These are phyloP conservation scores for Crinitomyces ghanaensis DNA, from an alignment of 805 yeast genomes.

Conservation along the genomic window DNA sequence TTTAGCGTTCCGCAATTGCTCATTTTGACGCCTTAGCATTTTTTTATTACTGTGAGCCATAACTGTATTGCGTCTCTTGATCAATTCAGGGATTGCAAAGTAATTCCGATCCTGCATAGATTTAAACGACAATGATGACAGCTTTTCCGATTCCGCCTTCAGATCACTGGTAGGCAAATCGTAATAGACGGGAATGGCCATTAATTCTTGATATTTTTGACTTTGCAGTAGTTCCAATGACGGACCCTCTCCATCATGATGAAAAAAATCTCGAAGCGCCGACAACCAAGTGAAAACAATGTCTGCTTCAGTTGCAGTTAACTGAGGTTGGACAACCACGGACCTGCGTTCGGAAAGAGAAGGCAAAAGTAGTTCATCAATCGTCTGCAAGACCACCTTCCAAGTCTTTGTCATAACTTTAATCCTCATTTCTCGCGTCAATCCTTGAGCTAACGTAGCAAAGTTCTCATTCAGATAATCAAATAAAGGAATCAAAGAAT, in stretches of 20 bases:
- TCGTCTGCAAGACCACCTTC: constrained; percentile 56
- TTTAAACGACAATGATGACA: constrained; percentile 43
- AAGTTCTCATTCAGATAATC: constrained; percentile 63
- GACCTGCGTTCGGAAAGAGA: constrained; percentile 36
- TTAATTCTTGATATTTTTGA: constrained; percentile 50
- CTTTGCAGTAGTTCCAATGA: constrained; percentile 51
- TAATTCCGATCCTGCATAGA: constrained; percentile 39
- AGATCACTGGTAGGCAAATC: constrained; percentile 39
- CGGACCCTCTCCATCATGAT: constrained; percentile 75
- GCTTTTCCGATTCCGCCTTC: constrained; percentile 45
- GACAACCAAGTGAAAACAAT: constrained; percentile 62
- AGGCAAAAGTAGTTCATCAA: constrained; percentile 68
- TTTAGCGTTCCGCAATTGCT: constrained; percentile 35
- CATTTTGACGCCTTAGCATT: constrained; percentile 37
- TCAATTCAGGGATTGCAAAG: constrained; percentile 31
- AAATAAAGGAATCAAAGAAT: constrained; percentile 61
- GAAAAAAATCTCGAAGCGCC: constrained; percentile 62
- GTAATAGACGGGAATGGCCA: constrained; percentile 55
- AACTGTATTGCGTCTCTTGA: constrained; percentile 56
- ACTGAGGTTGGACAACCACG: constrained; percentile 30
- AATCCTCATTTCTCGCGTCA: constrained; percentile 44
- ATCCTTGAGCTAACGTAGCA: constrained; percentile 45
- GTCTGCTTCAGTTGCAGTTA: constrained; percentile 52
- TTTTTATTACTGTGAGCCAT: constrained; percentile 59
- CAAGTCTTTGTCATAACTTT: constrained; percentile 71